These are phyloP conservation scores for Odontarrhena argentea DNA, from an alignment of 345 rosid species.

Conservation along the genomic window DNA sequence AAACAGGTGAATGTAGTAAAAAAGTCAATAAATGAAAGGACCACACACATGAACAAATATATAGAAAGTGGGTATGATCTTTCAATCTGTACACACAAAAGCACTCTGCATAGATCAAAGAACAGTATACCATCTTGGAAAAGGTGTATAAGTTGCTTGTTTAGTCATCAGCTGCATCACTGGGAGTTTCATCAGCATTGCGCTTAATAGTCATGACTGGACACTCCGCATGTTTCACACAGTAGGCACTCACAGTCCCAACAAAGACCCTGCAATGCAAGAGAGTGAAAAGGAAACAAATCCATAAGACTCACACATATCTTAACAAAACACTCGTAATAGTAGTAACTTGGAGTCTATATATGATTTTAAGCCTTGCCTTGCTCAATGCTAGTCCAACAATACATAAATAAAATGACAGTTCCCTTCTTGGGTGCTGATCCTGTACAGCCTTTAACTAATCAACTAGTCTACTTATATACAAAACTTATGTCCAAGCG, in stretches of 20 bases:
- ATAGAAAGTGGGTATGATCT: not conserved
- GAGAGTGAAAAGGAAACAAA: not conserved
- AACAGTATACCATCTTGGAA: slow-evolving; percentile 2
- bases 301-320: slow-evolving; percentile 2
- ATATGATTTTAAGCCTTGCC: not conserved
- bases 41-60: slow-evolving; percentile 7
- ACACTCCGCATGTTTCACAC: slow-evolving; percentile 90
- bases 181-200: slow-evolving; percentile 71
- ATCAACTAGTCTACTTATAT: not conserved
- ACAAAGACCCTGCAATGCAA: slow-evolving; percentile 74
- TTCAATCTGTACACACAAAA: slow-evolving; percentile 21
- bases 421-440: not conserved
- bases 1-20: too few relatives aligned
- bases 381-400: too few relatives aligned
- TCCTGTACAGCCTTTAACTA: not conserved
- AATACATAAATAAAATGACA: too few relatives aligned
- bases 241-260: slow-evolving; percentile 84
- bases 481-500: not conserved
- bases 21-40: not conserved
- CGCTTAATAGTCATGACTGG: slow-evolving; percentile 91
- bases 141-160: slow-evolving; percentile 2
- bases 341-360: slow-evolving; percentile 8
- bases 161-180: slow-evolving; percentile 86
- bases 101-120: slow-evolving; percentile 10
- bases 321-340: slow-evolving; percentile 4